Evolutionary conservation across 2,329 filamentous ascomycete species (phyloP).

Genomic region (Fusarium abutilonis): DNA sequence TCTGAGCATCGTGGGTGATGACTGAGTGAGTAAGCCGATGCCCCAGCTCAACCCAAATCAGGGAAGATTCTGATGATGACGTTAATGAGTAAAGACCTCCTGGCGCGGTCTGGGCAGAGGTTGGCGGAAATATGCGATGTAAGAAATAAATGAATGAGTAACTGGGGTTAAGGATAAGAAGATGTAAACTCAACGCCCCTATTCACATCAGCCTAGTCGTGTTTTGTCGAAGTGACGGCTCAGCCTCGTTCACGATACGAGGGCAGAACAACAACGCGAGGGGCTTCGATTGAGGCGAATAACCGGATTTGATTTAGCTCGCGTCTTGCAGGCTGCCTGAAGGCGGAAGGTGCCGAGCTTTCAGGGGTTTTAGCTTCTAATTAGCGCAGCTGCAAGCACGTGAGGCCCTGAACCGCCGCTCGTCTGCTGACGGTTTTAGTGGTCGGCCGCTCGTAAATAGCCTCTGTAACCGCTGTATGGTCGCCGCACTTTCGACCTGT

Average conservation of each 20-base stretch:
- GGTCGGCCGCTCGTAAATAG: slow-evolving; percentile 3
- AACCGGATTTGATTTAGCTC: slow-evolving; percentile 24
- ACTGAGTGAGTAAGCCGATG: slow-evolving; percentile 11
- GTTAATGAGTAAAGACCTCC: no score
- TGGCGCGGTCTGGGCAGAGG: not conserved
- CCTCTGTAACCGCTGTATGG: slow-evolving; percentile 7
- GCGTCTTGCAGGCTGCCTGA: not conserved
- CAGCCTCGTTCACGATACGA: slow-evolving; percentile 37
- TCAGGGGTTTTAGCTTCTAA: slow-evolving; percentile 10
- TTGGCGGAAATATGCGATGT: not conserved
- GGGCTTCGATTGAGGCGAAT: slow-evolving; percentile 12
- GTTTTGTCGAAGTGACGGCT: slow-evolving; percentile 17
- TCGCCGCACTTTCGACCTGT: slow-evolving; percentile 11
- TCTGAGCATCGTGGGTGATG: slow-evolving; percentile 25
- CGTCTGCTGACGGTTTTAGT: not conserved
- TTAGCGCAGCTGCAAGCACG: slow-evolving; percentile 12
- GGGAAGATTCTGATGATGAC: slow-evolving; percentile 4
- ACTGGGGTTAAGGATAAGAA: slow-evolving; percentile 1
- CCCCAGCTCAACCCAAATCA: not conserved
- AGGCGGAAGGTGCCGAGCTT: slow-evolving; percentile 1
- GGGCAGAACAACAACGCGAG: slow-evolving; percentile 25
- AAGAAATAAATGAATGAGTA: not conserved
- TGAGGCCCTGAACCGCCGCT: slow-evolving; percentile 14
- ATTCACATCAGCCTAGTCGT: slow-evolving; percentile 17
- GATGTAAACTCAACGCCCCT: slow-evolving; percentile 22